phyloP scores from a whole-genome alignment of 1,284 basidiomycete genomes.

The Agaricales sp. region DNA sequence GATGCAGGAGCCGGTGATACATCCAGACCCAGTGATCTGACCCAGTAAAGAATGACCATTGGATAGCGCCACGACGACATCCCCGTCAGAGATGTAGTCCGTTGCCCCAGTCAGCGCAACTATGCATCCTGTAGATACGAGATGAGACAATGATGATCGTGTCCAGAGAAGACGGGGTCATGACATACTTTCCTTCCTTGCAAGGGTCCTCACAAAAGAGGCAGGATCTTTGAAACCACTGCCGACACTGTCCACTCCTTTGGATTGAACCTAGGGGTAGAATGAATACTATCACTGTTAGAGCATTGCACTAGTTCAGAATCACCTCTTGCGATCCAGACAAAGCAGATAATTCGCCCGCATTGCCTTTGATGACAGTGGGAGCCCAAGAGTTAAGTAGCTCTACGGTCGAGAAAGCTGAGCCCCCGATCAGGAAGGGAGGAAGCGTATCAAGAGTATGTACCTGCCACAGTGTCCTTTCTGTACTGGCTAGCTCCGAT shows the following conservation, averaged over 20 bases:
- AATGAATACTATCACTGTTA: background rate
- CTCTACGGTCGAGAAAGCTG: constrained; percentile 26
- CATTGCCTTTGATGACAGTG: constrained; percentile 93
- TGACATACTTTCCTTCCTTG: constrained; percentile 66
- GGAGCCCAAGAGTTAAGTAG: constrained; percentile 83
- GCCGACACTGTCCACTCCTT: constrained; percentile 85
- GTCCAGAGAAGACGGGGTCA: too few relatives aligned
- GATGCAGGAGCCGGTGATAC: constrained; percentile 74
- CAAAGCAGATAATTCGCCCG: constrained; percentile 80
- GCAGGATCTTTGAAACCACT: constrained; percentile 69
- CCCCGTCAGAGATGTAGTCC: constrained; percentile 87
- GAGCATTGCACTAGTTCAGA: background rate
- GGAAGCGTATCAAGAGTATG: constrained; percentile 4
- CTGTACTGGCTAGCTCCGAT: constrained; percentile 79
- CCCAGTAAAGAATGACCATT: constrained; percentile 78
- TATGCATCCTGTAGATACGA: constrained; percentile 51
- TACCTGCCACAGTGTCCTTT: constrained; percentile 41
- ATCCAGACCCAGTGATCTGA: constrained; percentile 85
- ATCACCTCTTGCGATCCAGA: constrained; percentile 65
- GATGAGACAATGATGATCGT: background rate
- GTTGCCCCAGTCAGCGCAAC: constrained; percentile 75
- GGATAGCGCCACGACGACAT: constrained; percentile 49
- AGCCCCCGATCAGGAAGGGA: background rate
- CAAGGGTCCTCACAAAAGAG: constrained; percentile 59
- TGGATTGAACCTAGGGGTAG: constrained; percentile 49